Base-by-base conservation (phyloP, 768 basidiomycete species). In the Russula sp. region DNA sequence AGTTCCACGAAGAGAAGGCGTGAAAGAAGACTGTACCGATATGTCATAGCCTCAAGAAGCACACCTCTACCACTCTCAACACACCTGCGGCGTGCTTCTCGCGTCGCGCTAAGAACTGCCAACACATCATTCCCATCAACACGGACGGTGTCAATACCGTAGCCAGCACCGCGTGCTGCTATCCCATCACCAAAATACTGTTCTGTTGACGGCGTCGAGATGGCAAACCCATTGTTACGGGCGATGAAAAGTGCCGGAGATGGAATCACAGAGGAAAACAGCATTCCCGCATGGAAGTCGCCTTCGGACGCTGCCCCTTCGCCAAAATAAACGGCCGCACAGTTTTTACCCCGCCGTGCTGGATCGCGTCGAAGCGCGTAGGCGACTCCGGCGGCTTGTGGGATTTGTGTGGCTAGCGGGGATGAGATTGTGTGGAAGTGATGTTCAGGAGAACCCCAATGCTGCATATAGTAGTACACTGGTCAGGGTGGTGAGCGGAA, bases 351-450 rank as follows among this genome's bases (percentile, higher is more conserved):
- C 34, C 85, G 81, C 40, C 88, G 84, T 53, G 75, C 76, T 0
- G 88, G 87, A 50, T 89, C 87, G 5, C 94, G 86, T 69, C 87
- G 87, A 61, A 98, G 79, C 0, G 95, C 93, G 71, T 91, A 96
- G 0, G 84, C 94, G 7, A 96, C 92, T 18, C 94, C 95, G 0
- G 94, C 94, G 26, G 93, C 95, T 75, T 95, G 93, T 8, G 92
- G 94, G 69, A 97, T 92, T 75, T 98, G 94, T 1, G 95, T 98
- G 11, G 90, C 92, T 30, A 98, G 80, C 1, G 94, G 90, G 7
- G 92, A 94, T 3, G 95, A 97, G 65, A 97, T 97, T 22, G 91
- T 92, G 75, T 94, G 91, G 73, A 95, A 96, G 73, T 96, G 94
- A 63, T 89, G 84, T 62, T 84, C 77, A 1, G 83, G 81, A 6